These are phyloP conservation scores for Microstegium vimineum DNA, from an alignment of 176 grass and related monocot genomes.

Conservation along the genomic window DNA sequence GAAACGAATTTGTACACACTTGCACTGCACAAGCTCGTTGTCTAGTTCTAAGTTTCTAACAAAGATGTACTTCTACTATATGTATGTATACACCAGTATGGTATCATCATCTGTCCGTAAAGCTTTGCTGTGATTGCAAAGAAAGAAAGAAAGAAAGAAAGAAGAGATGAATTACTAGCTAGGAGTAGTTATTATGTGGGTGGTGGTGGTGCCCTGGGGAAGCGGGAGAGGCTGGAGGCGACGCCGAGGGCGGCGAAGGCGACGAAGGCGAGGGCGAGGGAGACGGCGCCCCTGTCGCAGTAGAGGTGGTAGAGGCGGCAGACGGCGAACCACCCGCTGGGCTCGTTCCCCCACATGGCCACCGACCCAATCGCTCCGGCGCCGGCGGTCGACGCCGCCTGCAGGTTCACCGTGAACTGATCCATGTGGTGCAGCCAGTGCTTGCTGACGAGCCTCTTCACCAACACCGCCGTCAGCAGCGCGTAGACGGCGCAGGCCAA, in stretches of 20 bases:
- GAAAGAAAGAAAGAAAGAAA: too few relatives aligned
- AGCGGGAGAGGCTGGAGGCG: constrained; percentile 27
- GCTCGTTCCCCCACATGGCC: constrained; percentile 42
- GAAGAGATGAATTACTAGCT: too few relatives aligned
- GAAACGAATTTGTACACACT: background rate
- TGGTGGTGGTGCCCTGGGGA: constrained; percentile 1
- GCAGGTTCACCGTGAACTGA: constrained; percentile 28
- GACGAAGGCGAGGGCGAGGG: constrained; percentile 24
- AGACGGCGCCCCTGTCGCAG: constrained; percentile 18
- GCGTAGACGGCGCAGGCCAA: constrained; percentile 26
- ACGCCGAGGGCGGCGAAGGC: constrained; percentile 26
- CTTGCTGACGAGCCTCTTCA: background rate
- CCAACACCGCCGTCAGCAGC: constrained; percentile 5
- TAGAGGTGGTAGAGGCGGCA: constrained; percentile 43
- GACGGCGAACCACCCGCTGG: constrained; percentile 48
- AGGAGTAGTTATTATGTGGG: too few relatives aligned
- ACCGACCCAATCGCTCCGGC: constrained; percentile 33
- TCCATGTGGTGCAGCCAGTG: constrained; percentile 37
- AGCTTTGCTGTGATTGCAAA: background rate
- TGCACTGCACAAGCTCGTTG: background rate
- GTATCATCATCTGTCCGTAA: background rate
- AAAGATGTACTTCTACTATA: background rate
- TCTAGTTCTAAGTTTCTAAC: background rate
- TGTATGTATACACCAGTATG: background rate
- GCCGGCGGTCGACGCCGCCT: constrained; percentile 23